Evolutionary conservation across 2,329 filamentous ascomycete species (phyloP), one percentile per base, ranked within the genome.

Genomic region (Fusarium compactum): DNA sequence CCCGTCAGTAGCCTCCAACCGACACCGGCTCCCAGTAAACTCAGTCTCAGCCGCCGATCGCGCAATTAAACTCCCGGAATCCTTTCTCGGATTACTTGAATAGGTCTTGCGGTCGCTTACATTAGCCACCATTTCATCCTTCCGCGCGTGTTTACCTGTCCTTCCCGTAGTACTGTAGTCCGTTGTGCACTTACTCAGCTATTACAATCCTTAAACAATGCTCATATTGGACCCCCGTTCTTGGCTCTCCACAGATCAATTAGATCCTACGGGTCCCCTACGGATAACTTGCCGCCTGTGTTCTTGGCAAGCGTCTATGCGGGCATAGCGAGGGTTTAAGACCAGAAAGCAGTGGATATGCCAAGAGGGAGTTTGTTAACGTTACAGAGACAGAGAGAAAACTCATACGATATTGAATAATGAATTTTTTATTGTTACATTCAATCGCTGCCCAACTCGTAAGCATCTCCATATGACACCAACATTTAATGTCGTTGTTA

Each of bases 291-390:
- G 50, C 50, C 50, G 50, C 34, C 24, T 41, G 18, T 11, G 3
- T 10, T 43, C 63, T 66, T 66, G 63, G 63, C 63, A 62, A 66
- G 63, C 55, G 63, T 55, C 32, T 66, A 61, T 6, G 34, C 62
- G 63, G 63, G 38, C 47, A 54, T 66, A 66, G 30, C 24, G 63
- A 66, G 63, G 63, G 55, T 66, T 61, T 66, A 48, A 24, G n/a
- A n/a, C n/a, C n/a, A 18, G 20, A 44, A 16, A 16, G 3, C 8
- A n/a, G 59, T 51, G 43, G 30, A 41, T 24, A 29, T 8, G 61
- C 54, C 62, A 60, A 65, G 53, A 51, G 24, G 14, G 9, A 18
- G 24, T 22, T 53, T 41, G 18, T 27, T 10, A 52, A 38, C 41
- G 22, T 25, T 38, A n/a, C 22, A 44, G 22, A 24, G 7, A 6